These are phyloP conservation scores for Pisolithus thermaeus DNA, from an alignment of 1,284 basidiomycete species.

Conservation along the genomic window DNA sequence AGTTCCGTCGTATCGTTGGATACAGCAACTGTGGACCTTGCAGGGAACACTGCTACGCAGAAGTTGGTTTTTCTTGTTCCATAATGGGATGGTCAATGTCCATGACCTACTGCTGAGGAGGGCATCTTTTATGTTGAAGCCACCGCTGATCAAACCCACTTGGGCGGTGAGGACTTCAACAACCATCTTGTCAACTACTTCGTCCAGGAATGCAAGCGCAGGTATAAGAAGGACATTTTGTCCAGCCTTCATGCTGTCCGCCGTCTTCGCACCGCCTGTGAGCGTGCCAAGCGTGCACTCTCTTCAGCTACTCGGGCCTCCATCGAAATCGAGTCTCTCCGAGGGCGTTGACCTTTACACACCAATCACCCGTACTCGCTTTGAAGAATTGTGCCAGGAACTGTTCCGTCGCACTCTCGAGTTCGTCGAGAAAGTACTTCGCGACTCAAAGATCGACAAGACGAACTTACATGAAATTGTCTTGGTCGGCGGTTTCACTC, in stretches of 20 bases:
- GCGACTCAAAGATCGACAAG: background rate
- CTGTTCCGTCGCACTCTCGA: slow-evolving; percentile 99
- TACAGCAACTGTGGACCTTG: too few species aligned
- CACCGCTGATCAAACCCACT: slow-evolving; percentile 97
- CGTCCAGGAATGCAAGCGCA: slow-evolving; percentile 92
- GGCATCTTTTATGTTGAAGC: slow-evolving; percentile 98
- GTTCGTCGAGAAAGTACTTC: slow-evolving; percentile 94
- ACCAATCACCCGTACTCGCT: slow-evolving; percentile 95
- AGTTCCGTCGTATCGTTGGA: too few species aligned
- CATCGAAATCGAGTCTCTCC: slow-evolving; percentile 88
- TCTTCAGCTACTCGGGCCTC: slow-evolving; percentile 84
- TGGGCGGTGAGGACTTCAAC: slow-evolving; percentile 99
- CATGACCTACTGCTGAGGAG: too few species aligned
- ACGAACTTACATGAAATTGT: slow-evolving; percentile 36
- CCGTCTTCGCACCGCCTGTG: slow-evolving; percentile 97
- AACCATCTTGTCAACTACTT: slow-evolving; percentile 93
- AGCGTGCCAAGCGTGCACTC: slow-evolving; percentile 96
- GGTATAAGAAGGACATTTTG: slow-evolving; percentile 85
- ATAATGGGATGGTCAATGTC: too few species aligned
- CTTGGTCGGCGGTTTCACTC: slow-evolving; percentile 95
- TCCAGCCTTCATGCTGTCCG: slow-evolving; percentile 88
- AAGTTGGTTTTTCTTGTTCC: too few species aligned
- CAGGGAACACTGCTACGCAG: too few species aligned
- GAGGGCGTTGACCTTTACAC: slow-evolving; percentile 96
- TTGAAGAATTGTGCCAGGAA: slow-evolving; percentile 98